Evolutionary conservation across 306 rosid genomes (phyloP), one percentile per base, ranked within the genome.

Genomic region (Cicer cuneatum): DNA sequence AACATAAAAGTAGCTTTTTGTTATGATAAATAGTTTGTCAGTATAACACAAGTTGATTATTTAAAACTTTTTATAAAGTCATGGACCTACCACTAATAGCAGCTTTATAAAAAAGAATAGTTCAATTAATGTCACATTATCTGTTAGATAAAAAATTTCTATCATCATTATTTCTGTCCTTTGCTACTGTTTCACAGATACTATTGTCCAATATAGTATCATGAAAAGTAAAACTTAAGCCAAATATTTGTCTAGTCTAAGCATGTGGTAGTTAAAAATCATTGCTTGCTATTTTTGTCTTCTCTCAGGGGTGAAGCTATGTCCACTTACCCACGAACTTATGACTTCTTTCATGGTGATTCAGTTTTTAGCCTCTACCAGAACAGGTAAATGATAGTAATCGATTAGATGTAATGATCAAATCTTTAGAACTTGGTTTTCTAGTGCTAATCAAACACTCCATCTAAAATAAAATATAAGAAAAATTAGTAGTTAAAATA

Each of bases 251-350:
- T 52, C 7, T 15, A 15, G 56, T 52, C 7, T 15, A 15, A 15
- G 74, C 63, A 59, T 66, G 71, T 78, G 71, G 48, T 57, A 12
- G 71, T 65, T 78, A 24, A 39, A 46, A 64, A 24, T 61, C 35
- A 72, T n/a, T 35, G 16, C 75, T 67, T 42, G 64, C 74, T n/a
- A 43, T 12, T 47, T 21, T 76, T 73, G 45, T 78, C 70, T 73
- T 40, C 7, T 80, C 9, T 53, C 73, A 93, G 97, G 97, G 90
- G 99, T 69, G 99, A 94, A 84, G 96, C 99, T 47, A 90, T 92
- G 96, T 92, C 99, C 19, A 92, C 96, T n/a, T 94, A 92, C 59
- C 96, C 99, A 13, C 75, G 96, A 84, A 88, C 97, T 11, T 90
- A 94, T 40, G 99, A 94, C 83, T 94, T 94, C 85, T 87, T 94